These are phyloP conservation scores for Starmerella scarabaei DNA, from an alignment of 805 yeast genomes.

Conservation along the genomic window DNA sequence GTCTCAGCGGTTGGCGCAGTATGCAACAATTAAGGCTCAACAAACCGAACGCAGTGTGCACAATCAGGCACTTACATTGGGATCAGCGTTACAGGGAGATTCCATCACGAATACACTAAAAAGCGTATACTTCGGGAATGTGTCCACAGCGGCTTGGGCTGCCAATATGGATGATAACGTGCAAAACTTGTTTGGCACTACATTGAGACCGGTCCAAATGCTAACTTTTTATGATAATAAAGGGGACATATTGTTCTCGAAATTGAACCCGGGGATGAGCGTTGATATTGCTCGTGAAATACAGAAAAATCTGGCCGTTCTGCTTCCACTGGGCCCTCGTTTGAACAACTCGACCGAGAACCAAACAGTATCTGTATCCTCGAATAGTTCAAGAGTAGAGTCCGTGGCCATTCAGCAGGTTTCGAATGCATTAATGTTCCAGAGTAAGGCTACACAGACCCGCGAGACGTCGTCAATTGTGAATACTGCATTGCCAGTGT, in stretches of 20 bases:
- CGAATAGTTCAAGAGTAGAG: too few relatives aligned
- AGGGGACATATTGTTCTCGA: conserved; percentile 5
- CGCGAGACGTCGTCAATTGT: not conserved
- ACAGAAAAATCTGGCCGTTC: not conserved
- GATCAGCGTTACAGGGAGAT: conserved; percentile 6
- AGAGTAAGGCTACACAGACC: not conserved
- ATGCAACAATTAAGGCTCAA: conserved; percentile 16
- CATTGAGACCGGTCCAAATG: conserved; percentile 8
- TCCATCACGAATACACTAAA: conserved; percentile 6
- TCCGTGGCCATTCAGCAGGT: too few relatives aligned
- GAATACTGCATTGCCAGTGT: not conserved
- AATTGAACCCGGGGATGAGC: conserved; percentile 6
- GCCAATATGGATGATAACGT: conserved; percentile 2
- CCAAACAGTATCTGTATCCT: too few relatives aligned
- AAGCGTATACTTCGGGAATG: conserved; percentile 9
- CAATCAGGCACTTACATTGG: conserved; percentile 6
- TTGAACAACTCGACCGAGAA: not conserved
- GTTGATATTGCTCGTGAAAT: not conserved
- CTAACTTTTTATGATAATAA: conserved; percentile 12
- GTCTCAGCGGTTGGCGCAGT: conserved; percentile 14
- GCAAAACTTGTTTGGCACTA: conserved; percentile 5
- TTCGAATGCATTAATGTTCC: too few relatives aligned
- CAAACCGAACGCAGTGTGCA: conserved; percentile 11
- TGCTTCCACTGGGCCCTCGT: conserved; percentile 8
- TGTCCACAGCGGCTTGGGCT: conserved; percentile 10